Evolutionary conservation across 331 rosid species (phyloP).

Genomic region (Quercus lobata): DNA sequence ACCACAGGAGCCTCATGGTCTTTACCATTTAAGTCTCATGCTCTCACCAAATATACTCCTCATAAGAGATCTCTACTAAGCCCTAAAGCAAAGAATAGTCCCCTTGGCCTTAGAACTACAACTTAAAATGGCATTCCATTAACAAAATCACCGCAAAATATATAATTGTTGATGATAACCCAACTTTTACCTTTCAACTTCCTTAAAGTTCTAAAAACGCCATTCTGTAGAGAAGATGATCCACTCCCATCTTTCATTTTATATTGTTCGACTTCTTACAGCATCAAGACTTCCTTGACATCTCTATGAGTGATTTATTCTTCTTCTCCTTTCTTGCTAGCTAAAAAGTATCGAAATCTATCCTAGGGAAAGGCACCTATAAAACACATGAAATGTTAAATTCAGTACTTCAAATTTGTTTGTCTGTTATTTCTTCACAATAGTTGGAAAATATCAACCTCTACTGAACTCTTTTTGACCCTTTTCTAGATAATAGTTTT

Average conservation of each 20-base stretch:
- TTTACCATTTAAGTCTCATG: background rate
- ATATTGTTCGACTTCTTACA: background rate
- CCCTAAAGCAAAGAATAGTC: background rate
- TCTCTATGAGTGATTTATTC: background rate
- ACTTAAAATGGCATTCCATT: background rate
- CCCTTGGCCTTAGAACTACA: background rate
- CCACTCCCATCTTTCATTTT: background rate
- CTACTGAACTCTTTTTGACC: too few species aligned
- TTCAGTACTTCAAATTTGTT: background rate
- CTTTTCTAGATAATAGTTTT: too few species aligned
- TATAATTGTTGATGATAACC: background rate
- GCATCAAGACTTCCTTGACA: background rate
- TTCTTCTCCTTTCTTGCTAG: background rate
- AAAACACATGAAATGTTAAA: background rate
- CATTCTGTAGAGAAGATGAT: background rate
- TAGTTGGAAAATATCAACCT: background rate
- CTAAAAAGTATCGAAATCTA: background rate
- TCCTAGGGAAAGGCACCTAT: background rate
- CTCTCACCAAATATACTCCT: background rate
- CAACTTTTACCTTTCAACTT: background rate
- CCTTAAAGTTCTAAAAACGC: background rate
- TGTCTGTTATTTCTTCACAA: background rate
- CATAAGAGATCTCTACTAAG: background rate
- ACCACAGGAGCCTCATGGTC: background rate
- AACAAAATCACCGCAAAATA: background rate